These are phyloP conservation scores for Chlorella sp. DNA, from an alignment of 139 green algal species.

Conservation along the genomic window DNA sequence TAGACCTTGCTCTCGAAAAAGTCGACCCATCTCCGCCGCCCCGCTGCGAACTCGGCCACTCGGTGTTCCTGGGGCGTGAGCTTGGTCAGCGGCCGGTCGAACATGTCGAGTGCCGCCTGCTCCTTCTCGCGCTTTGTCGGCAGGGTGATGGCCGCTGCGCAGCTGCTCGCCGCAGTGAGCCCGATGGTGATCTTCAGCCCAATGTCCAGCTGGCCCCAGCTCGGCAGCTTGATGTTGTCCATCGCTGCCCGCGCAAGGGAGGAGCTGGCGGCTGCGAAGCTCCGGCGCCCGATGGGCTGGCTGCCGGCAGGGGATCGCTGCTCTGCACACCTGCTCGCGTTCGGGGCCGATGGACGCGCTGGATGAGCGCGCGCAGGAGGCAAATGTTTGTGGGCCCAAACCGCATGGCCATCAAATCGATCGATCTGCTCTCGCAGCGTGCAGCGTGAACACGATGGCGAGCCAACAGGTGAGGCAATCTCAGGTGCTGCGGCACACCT, in stretches of 20 bases:
- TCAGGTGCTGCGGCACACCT: background rate
- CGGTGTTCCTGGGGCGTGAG: conserved; percentile 28
- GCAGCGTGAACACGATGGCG: background rate
- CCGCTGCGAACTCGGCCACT: conserved; percentile 39
- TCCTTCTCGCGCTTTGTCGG: conserved; percentile 44
- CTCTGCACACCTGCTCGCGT: too few species aligned
- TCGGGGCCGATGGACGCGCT: too few species aligned
- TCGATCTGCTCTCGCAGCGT: background rate
- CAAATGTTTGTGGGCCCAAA: too few species aligned
- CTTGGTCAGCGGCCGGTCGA: conserved; percentile 22
- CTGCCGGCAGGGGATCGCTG: background rate
- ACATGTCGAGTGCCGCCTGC: conserved; percentile 35
- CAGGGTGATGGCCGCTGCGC: conserved; percentile 23
- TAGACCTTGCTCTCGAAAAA: conserved; percentile 50
- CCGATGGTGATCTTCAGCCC: conserved; percentile 18
- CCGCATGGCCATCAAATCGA: background rate
- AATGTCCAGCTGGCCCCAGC: conserved; percentile 12
- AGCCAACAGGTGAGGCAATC: background rate
- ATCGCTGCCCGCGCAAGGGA: background rate
- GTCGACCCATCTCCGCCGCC: conserved; percentile 30
- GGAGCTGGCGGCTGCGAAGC: background rate
- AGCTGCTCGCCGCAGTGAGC: conserved; percentile 7
- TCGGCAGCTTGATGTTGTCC: conserved; percentile 2
- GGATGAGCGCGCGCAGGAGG: background rate
- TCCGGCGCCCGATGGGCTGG: background rate